Evolutionary conservation across 768 basidiomycete genomes (phyloP).

Genomic region (Lenzites betulinus): DNA sequence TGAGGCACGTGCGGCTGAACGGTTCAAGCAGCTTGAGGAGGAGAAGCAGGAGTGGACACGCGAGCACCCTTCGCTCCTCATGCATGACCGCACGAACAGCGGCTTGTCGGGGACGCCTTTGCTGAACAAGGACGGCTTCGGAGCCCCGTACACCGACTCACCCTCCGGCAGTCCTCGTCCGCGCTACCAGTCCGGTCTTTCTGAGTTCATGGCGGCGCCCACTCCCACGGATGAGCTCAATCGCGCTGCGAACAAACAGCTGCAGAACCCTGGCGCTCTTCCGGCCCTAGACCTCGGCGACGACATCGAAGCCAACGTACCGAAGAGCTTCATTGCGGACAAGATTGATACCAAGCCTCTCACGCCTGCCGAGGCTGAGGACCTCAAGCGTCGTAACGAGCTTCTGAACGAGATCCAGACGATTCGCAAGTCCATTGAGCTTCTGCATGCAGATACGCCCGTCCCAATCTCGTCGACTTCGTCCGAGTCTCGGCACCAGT

Average conservation of each 20-base stretch:
- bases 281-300: conserved; percentile 76
- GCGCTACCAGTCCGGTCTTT: conserved; percentile 66
- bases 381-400: conserved; percentile 67
- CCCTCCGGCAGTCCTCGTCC: conserved; percentile 51
- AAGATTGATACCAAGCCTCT: conserved; percentile 31
- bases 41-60: conserved; percentile 89
- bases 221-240: conserved; percentile 62
- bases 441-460: conserved; percentile 71
- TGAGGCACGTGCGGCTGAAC: conserved; percentile 70
- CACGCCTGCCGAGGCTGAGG: conserved; percentile 51
- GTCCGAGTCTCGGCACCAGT: conserved; percentile 55
- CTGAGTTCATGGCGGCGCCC: conserved; percentile 66
- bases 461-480: conserved; percentile 54
- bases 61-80: conserved; percentile 68
- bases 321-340: conserved; percentile 64
- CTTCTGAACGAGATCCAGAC: conserved; percentile 77
- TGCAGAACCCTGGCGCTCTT: conserved; percentile 57
- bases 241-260: conserved; percentile 45
- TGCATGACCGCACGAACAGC: conserved; percentile 65
- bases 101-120: conserved; percentile 63
- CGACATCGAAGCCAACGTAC: conserved; percentile 76
- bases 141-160: conserved; percentile 52
- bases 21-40: conserved; percentile 60
- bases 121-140: conserved; percentile 46
- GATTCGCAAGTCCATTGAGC: conserved; percentile 78